Base-by-base conservation (phyloP, 768 basidiomycete genomes). In the Tricholoma flavovirens region DNA sequence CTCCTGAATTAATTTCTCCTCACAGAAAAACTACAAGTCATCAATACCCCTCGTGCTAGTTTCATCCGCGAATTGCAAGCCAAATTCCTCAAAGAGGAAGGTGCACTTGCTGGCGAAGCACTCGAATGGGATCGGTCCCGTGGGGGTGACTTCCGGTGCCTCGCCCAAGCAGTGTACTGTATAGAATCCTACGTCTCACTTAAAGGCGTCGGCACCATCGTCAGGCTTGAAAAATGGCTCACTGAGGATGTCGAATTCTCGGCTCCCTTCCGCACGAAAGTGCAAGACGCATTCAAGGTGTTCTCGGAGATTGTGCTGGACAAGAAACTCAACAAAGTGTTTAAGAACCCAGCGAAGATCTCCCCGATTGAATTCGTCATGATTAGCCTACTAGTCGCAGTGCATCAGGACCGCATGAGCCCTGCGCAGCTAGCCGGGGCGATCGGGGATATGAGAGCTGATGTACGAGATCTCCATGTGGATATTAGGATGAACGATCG, bases 291-390 rank as follows among this genome's bases (percentile, higher is more conserved):
- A 0, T 86, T 80, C 59, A 60, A 66, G 8, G 73, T 80, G 11
- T 80, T 83, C 64, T 68, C 75, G 1, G 59, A 64, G 1, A 71
- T 90, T 48, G 77, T 77, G 1, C 57, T 64, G 5, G 72, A 80
- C 49, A 46, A 62, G 2, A 62, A 73, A 6, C 60, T 71, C 24
- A 71, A 63, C 19, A 55, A 64, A 4, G 54, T 69, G 17, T 78
- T 86, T 65, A 64, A 71, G 65, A 67, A 59, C 66, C 49, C 66
- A n/a, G 68, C 73, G 59, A 83, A 83, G 33, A 75, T 90, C 2
- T 77, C 87, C 0, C 88, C 88, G 0, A 71, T 87, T 40, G 88
- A 90, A 64, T 84, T 90, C 60, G 73, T 87, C 49, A 70, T 77
- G 60, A 79, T 82, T 54, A 73, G 72, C 22, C 63, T 86, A 1